Conservation (phyloP, 495 filamentous ascomycete species). For the Aspergillus campestris region DNA sequence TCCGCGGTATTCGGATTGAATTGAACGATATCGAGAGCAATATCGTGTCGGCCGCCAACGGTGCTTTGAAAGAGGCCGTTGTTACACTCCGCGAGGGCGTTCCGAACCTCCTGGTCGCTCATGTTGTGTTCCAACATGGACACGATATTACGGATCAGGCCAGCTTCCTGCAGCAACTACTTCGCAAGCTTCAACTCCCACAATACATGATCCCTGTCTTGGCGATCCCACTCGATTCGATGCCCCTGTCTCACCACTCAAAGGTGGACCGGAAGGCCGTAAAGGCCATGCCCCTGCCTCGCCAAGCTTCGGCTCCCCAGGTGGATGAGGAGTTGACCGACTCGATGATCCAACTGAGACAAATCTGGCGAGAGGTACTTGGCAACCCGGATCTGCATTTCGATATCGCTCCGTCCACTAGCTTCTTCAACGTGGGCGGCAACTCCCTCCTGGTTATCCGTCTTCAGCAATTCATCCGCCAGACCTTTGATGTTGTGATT, state of each 20-base stretch:
- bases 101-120: slow-evolving; percentile 24
- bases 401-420: slow-evolving; percentile 12
- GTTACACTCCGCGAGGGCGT: slow-evolving; percentile 18
- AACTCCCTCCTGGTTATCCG: slow-evolving; percentile 23
- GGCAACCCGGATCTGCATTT: slow-evolving; percentile 1
- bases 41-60: slow-evolving; percentile 19
- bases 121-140: slow-evolving; percentile 17
- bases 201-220: slow-evolving; percentile 31
- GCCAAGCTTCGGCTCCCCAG: background rate
- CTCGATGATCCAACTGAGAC: slow-evolving; percentile 12
- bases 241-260: slow-evolving; percentile 23
- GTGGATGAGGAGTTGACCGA: slow-evolving; percentile 13
- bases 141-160: slow-evolving; percentile 5
- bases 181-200: slow-evolving; percentile 19
- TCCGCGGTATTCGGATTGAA: slow-evolving; percentile 44
- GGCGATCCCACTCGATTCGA: slow-evolving; percentile 15
- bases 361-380: slow-evolving; percentile 22
- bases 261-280: slow-evolving; percentile 29
- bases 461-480: slow-evolving; percentile 13
- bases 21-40: slow-evolving; percentile 37
- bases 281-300: slow-evolving; percentile 13
- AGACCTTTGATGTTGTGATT: slow-evolving; percentile 9
- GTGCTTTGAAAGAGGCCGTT: slow-evolving; percentile 20
- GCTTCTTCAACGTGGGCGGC: slow-evolving; percentile 27
- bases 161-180: slow-evolving; percentile 14